Percentiles rank a stretch among this genome's conserved stretches.
phyloP scores from a whole-genome alignment of 768 basidiomycete genomes.

The Russula ochroleuca region DNA sequence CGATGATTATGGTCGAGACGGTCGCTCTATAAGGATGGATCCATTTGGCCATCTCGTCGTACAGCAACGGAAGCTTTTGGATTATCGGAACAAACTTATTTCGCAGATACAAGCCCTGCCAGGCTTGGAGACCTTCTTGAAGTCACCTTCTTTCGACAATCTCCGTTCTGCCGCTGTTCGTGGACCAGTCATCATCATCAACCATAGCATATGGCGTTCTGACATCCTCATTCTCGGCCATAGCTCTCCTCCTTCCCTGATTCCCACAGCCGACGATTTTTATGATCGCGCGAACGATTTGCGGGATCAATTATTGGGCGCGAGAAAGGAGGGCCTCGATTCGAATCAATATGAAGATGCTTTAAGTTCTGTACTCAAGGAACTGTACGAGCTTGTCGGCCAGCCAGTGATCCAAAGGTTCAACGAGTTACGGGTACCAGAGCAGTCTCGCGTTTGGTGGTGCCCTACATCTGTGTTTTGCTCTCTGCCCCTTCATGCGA shows the following conservation, averaged over 20 bases:
- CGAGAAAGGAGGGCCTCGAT: not conserved
- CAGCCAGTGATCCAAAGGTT: not conserved
- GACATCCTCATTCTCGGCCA: not conserved
- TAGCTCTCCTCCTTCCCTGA: not conserved
- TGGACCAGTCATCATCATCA: not conserved
- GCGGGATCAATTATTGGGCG: not conserved
- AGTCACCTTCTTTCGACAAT: not conserved
- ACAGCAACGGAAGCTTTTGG: not conserved
- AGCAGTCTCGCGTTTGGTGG: not conserved
- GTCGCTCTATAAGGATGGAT: not conserved
- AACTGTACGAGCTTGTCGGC: constrained; percentile 2
- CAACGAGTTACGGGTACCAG: not conserved
- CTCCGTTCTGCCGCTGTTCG: not conserved
- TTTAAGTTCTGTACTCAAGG: not conserved
- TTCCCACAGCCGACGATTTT: constrained; percentile 49
- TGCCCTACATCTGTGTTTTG: constrained; percentile 2
- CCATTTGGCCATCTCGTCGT: constrained; percentile 32
- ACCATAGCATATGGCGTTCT: not conserved
- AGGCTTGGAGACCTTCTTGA: not conserved
- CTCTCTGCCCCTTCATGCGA: constrained; percentile 11
- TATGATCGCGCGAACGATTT: constrained; percentile 40
- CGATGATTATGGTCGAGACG: not conserved
- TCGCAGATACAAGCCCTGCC: not conserved
- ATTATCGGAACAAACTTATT: not conserved
- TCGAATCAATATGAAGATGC: not conserved